Base-by-base conservation (phyloP, 2,329 filamentous ascomycete species). In the Dactylonectria macrodidyma region DNA sequence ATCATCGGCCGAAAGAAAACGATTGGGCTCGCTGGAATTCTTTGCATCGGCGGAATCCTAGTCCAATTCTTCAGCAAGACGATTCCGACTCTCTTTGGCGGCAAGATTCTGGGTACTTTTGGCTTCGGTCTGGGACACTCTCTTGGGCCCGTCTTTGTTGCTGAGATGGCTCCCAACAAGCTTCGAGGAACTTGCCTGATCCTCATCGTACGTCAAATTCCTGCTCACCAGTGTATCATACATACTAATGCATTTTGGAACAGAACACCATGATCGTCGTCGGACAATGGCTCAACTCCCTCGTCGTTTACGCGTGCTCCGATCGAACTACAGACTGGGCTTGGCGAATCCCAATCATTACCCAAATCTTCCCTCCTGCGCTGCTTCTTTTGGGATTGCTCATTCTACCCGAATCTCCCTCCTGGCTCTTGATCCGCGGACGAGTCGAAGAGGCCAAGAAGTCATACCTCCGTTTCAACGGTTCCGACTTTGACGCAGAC, bases 291-390 rank as follows among this genome's bases (percentile, higher is more conserved):
- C 68, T 77, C 26, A 75, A 68, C 70, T 75, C 76, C 1, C 62
- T 77, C 30, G 70, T 70, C 11, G 70, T 76, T 30, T 75, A 76
- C 36, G 71, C 68, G 38, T 71, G 66, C 54, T 71, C 69, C 6
- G 54, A 65, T 14, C 67, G 69, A 50, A 33, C 48, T 14, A 68
- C 71, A 57, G 76, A 79, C 44, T 56, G 59, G n/a, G 72, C 70
- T 1, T 88, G 86, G 85, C 77, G 84, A n/a, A 78, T 83, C 26
- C 84, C 85, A 0, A 84, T 84, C 34, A 81, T 80, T 2, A 71
- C 86, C 1, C 84, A 86, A 73, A 82, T 84, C 75, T 63, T 83
- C 5, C 84, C 81, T 60, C 81, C 82, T 0, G 71, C 81, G 1
- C 73, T 83, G 1, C 77, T 85, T 2, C 66, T 84, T 11, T 58